Evolutionary conservation across 2,329 filamentous ascomycete genomes (phyloP), one percentile per base, ranked within the genome.

Genomic region (Nemania serpens): DNA sequence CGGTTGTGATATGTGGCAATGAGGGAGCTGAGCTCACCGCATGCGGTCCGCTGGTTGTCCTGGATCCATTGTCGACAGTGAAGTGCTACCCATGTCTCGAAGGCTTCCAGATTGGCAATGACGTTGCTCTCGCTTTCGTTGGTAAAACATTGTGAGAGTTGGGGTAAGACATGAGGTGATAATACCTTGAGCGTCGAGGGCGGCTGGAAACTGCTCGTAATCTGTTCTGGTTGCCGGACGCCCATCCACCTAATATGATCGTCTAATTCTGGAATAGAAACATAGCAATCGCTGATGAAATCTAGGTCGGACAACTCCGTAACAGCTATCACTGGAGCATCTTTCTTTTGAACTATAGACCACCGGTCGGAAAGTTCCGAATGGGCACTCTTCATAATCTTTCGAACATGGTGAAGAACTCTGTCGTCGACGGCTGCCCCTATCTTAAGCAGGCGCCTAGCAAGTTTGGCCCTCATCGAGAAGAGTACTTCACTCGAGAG

Each of bases 401-500:
- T 12, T 3, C 45, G 25, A 13, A 54, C 51, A 7, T 37, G 55
- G 22, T 10, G 18, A 1, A 46, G 9, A 17, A 55, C 52, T 2
- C 2, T 29, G 5, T 33, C 6, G 17, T 29, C 2, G 1, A n/a
- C 29, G 2, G 5, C 0, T 11, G 55, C 3, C 5, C 63, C 58
- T 11, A 84, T 65, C 62, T 84, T 84, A 15, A 70, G 64, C 2
- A 78, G 61, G 0, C 81, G 76, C 17, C 78, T 72, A 3, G 71
- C 69, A 12, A 84, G 55, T 58, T 84, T 84, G 1, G 76, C 73
- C 5, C 64, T 74, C 74, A 84, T 81, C 3, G 70, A 61, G 49
- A 75, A 74, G 0, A 81, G 48, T 7, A 74, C 18, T 12, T 77
- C 73, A 4, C 68, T 70, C 0, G 65, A 18, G 1, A 72, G 36